Evolutionary conservation across 495 filamentous ascomycete species (phyloP).

Genomic region (Aspergillus avenaceus): DNA sequence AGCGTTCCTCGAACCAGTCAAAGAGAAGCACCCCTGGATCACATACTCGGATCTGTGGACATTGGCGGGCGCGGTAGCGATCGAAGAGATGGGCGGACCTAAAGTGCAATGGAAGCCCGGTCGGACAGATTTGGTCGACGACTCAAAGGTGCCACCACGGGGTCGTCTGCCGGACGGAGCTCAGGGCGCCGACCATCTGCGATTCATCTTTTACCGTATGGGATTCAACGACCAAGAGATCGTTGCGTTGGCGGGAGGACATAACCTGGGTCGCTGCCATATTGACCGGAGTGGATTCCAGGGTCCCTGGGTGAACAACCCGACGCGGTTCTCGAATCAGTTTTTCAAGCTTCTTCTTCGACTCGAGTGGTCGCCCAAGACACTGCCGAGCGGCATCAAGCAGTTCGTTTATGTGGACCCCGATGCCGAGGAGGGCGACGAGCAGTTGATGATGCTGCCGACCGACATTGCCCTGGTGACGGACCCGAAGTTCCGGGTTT

Average conservation of each 20-base stretch:
- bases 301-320: constrained; percentile 61
- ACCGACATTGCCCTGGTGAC: constrained; percentile 40
- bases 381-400: constrained; percentile 45
- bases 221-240: constrained; percentile 64
- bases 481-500: constrained; percentile 38
- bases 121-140: constrained; percentile 55
- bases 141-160: constrained; percentile 51
- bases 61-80: constrained; percentile 53
- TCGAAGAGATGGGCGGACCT: constrained; percentile 56
- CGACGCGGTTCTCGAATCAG: constrained; percentile 60
- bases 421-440: constrained; percentile 46
- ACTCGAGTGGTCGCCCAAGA: constrained; percentile 53
- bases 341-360: constrained; percentile 55
- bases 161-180: constrained; percentile 58
- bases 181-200: constrained; percentile 54
- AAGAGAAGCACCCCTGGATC: constrained; percentile 55
- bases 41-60: constrained; percentile 64
- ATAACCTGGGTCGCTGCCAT: constrained; percentile 59
- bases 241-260: constrained; percentile 56
- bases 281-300: constrained; percentile 57
- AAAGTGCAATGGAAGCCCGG: constrained; percentile 50
- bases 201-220: constrained; percentile 58
- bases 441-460: constrained; percentile 54
- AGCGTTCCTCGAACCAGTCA: constrained; percentile 58
- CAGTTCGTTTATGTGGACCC: constrained; percentile 59